phyloP scores from a whole-genome alignment of 2,329 filamentous ascomycete genomes.

The Fusarium redolens region DNA sequence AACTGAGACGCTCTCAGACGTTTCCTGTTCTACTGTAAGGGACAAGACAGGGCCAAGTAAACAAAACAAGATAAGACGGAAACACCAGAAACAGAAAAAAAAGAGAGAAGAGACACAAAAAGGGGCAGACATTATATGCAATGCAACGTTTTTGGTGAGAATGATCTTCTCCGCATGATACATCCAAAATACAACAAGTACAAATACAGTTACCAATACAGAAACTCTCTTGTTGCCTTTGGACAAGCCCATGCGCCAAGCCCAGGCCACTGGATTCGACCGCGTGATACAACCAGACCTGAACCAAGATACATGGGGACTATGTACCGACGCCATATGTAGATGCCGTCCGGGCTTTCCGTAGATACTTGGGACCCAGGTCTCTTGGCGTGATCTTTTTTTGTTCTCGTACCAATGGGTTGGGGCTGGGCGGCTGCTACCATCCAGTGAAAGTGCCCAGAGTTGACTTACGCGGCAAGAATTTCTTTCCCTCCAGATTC shows the following conservation, averaged over 20 bases:
- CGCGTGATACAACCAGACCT: slow-evolving; percentile 17
- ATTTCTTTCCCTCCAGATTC: background rate
- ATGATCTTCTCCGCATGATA: slow-evolving; percentile 16
- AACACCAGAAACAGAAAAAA: background rate
- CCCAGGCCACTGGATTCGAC: slow-evolving; percentile 15
- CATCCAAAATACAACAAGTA: background rate
- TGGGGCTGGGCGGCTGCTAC: slow-evolving; percentile 18
- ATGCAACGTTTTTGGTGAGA: slow-evolving; percentile 2
- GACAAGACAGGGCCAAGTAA: background rate
- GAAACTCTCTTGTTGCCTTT: slow-evolving; percentile 3
- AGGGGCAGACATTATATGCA: background rate
- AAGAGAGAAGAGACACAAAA: background rate
- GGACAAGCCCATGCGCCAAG: slow-evolving; percentile 25
- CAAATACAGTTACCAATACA: background rate
- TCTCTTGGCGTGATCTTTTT: slow-evolving; percentile 6
- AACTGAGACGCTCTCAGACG: slow-evolving; percentile 28
- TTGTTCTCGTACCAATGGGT: slow-evolving; percentile 20
- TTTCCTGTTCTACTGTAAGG: slow-evolving; percentile 1
- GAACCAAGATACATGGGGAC: background rate
- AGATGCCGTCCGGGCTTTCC: slow-evolving; percentile 3
- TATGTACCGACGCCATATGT: slow-evolving; percentile 4
- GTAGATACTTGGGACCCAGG: slow-evolving; percentile 8
- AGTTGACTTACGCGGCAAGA: slow-evolving; percentile 25
- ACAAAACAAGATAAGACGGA: slow-evolving; percentile 22
- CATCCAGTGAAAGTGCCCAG: slow-evolving; percentile 22